phyloP scores from a whole-genome alignment of 2,329 filamentous ascomycete genomes.

The Diaporthe vexans region DNA sequence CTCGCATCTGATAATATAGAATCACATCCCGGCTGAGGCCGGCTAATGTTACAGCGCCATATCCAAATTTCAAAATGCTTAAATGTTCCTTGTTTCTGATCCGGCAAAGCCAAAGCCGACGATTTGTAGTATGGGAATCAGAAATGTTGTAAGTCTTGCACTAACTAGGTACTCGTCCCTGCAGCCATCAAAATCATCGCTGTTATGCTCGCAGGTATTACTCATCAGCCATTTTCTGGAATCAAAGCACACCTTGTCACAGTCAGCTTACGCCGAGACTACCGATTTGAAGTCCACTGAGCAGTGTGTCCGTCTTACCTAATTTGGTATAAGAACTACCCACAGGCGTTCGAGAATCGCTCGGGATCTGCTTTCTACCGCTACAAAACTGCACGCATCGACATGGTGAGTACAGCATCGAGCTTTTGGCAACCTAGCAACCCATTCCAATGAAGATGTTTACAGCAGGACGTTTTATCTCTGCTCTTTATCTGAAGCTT shows the following conservation, averaged over 20 bases:
- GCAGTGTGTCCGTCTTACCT: too few relatives aligned
- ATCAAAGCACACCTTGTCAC: neutral
- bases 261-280: slow-evolving; percentile 6
- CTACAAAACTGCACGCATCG: too few relatives aligned
- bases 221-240: neutral
- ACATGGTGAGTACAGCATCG: too few relatives aligned
- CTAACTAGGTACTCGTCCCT: neutral
- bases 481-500: neutral
- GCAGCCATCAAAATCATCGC: neutral
- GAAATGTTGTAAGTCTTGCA: too few relatives aligned
- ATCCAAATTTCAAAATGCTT: too few relatives aligned
- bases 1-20: neutral
- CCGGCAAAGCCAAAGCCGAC: too few relatives aligned
- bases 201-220: neutral
- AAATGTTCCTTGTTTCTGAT: too few relatives aligned
- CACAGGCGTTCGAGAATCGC: too few relatives aligned
- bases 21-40: too few relatives aligned
- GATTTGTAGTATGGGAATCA: too few relatives aligned
- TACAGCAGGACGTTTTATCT: neutral
- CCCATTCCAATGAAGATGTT: neutral
- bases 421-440: neutral
- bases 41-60: neutral
- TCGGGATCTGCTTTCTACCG: too few relatives aligned
- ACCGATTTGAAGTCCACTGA: neutral
- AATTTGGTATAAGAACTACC: neutral